Base-by-base conservation (phyloP, 2,329 filamentous ascomycete genomes). In the Uncinocarpus reesii region DNA sequence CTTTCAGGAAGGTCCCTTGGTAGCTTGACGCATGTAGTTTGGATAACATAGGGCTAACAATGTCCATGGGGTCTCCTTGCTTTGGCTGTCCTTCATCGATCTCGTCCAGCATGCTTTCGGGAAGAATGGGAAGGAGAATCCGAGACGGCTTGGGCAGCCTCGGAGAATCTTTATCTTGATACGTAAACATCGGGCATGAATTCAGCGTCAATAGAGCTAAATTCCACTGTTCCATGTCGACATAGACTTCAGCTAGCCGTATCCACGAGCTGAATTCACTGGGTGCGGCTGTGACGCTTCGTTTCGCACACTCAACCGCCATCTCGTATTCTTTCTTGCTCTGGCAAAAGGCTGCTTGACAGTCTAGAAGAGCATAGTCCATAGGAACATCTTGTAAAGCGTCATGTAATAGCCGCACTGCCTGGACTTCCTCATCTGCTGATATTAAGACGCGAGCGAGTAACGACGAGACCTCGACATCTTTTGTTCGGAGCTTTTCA, bases 181-280 rank as follows among this genome's bases (percentile, higher is more conserved):
- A 96, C 5, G 92, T 98, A 66, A 98, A 98, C 92, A 98, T 98
- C 7, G 92, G 92, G 65, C 92, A 98, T 15, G 92, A 98, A 69
- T 98, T 98, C 45, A 98, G 76, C 3, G 92, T 96, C 4, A 94
- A 81, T 20, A 98, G 76, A 0, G 92, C 92, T 57, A 96, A 80
- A 62, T 96, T 92, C 88, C 92, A 98, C 62, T 94, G 86, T 64
- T 98, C 92, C 68, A 94, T 79, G 42, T 83, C 79, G 48, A 96
- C 86, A 58, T 98, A 98, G 26, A 96, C 84, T 63, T 96, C 87
- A 2, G 89, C 89, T 54, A 98, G 69, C 49, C 89, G 78, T 49
- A 92, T 90, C 92, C 92, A 98, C 0, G 92, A 96, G 47, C 86
- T 86, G 61, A 98, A 98, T 65, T 98, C 92, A 65, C 88, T 95